Percentiles rank a stretch among this genome's conserved stretches.
These are phyloP conservation scores for Albophoma yamanashiensis DNA, from an alignment of 2,329 filamentous ascomycete species.

Conservation along the genomic window DNA sequence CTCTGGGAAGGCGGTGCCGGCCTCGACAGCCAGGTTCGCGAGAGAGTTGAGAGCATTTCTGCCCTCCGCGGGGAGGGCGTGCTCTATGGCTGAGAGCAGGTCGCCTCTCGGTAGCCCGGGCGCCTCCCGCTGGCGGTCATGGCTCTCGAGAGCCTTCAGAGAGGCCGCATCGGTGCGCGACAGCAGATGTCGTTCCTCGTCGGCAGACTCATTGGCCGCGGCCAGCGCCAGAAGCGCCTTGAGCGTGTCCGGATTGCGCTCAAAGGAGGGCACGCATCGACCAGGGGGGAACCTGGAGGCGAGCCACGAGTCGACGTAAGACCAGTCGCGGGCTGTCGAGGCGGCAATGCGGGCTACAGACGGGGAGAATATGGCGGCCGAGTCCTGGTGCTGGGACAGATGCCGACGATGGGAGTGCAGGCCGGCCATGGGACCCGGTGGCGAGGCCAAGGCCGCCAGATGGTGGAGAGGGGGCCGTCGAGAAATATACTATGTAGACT, in stretches of 20 bases:
- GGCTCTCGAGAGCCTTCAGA: conserved; percentile 37
- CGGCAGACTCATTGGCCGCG: conserved; percentile 64
- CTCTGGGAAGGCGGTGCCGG: conserved; percentile 37
- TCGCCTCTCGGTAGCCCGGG: conserved; percentile 15
- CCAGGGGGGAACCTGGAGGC: conserved; percentile 54
- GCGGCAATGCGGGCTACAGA: conserved; percentile 64
- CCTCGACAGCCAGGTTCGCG: conserved; percentile 36
- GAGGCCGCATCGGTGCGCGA: conserved; percentile 48
- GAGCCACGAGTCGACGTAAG: conserved; percentile 77
- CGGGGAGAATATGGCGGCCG: conserved; percentile 54
- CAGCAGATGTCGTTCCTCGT: conserved; percentile 55
- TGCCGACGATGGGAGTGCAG: neutral
- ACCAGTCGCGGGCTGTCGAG: conserved; percentile 83
- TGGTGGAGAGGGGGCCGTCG: neutral
- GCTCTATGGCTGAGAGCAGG: conserved; percentile 43
- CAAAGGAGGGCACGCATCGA: conserved; percentile 59
- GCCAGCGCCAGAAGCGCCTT: conserved; percentile 64
- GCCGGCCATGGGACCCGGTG: neutral
- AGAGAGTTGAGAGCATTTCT: conserved; percentile 45
- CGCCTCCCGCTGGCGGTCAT: conserved; percentile 5
- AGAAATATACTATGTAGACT: too few relatives aligned
- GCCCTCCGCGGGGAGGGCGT: conserved; percentile 44
- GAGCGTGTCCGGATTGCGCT: conserved; percentile 78
- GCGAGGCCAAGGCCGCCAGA: neutral
- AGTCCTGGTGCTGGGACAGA: conserved; percentile 2